A percentile compares a stretch with the other conserved stretches of the same genome.
phyloP scores from a whole-genome alignment of 2,329 filamentous ascomycete genomes.

The Chrysoporthe puriensis region DNA sequence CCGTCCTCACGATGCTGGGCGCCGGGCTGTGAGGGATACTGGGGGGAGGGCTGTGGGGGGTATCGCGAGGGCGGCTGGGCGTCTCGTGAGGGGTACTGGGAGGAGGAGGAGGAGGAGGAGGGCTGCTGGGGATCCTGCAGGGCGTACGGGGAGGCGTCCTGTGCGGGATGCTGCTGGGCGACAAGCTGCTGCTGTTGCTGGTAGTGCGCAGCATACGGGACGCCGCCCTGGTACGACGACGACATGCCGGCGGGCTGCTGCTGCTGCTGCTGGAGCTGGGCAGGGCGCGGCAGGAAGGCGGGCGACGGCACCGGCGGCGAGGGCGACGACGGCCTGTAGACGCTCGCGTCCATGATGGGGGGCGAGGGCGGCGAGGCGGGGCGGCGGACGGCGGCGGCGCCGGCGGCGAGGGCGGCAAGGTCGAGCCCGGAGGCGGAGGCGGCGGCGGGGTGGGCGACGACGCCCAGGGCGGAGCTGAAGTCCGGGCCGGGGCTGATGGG shows the following conservation, averaged over 20 bases:
- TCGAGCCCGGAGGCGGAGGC: constrained; percentile 43
- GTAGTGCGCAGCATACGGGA: too few species aligned
- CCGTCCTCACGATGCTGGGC: constrained; percentile 5
- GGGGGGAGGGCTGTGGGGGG: constrained; percentile 5
- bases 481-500: constrained; percentile 49
- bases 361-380: constrained; percentile 20
- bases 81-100: too few species aligned
- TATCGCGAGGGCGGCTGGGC: too few species aligned
- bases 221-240: too few species aligned
- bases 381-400: constrained; percentile 21
- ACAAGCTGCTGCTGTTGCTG: too few species aligned
- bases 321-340: too few species aligned
- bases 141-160: too few species aligned
- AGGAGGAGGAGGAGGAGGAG: not conserved
- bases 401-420: not conserved
- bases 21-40: not conserved
- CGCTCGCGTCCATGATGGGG: too few species aligned
- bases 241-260: not conserved
- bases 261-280: constrained; percentile 26
- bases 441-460: constrained; percentile 34
- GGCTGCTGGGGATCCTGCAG: not conserved
- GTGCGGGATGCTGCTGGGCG: too few species aligned
- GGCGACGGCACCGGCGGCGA: too few species aligned
- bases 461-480: constrained; percentile 54
- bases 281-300: too few species aligned